Percentiles rank a stretch among this genome's conserved stretches.
Conservation (phyloP, 2,329 filamentous ascomycete species). For the Phyllosticta citriasiana region DNA sequence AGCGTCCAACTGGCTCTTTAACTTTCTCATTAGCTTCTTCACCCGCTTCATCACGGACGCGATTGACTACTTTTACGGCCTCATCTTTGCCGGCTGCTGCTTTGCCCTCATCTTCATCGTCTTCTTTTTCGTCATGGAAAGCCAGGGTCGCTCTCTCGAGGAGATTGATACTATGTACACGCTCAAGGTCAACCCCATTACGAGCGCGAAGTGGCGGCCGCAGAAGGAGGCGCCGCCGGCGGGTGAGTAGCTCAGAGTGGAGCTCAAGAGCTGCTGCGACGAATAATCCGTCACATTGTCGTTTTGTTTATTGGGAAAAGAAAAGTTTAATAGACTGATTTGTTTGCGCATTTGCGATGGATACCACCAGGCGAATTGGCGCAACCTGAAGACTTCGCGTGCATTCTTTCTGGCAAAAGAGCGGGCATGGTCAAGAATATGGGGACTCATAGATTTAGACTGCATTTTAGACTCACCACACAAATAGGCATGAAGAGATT, state of each 20-base stretch:
- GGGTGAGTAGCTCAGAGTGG: not conserved
- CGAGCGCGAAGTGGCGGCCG: slow-evolving; percentile 45
- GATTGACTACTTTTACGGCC: slow-evolving; percentile 31
- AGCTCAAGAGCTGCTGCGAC: no score
- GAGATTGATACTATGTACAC: slow-evolving; percentile 49
- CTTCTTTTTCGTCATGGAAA: slow-evolving; percentile 32
- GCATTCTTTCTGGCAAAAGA: no score
- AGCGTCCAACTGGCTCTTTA: slow-evolving; percentile 25
- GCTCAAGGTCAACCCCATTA: slow-evolving; percentile 46
- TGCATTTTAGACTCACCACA: not conserved
- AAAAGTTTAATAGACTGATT: no score
- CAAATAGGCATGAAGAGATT: not conserved
- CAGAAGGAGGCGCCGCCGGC: slow-evolving; percentile 14
- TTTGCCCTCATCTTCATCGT: slow-evolving; percentile 23
- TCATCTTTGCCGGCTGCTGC: slow-evolving; percentile 29
- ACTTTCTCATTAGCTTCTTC: slow-evolving; percentile 45
- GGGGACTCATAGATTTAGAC: no score
- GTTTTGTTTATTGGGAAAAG: no score
- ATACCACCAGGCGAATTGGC: no score
- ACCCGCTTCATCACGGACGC: slow-evolving; percentile 16
- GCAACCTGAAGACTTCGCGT: no score
- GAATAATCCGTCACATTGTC: no score
- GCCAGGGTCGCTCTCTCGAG: slow-evolving; percentile 27
- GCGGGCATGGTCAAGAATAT: no score
- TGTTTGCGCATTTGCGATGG: no score